Evolutionary conservation across 768 basidiomycete species (phyloP).

Genomic region (Lentinula lateritia): DNA sequence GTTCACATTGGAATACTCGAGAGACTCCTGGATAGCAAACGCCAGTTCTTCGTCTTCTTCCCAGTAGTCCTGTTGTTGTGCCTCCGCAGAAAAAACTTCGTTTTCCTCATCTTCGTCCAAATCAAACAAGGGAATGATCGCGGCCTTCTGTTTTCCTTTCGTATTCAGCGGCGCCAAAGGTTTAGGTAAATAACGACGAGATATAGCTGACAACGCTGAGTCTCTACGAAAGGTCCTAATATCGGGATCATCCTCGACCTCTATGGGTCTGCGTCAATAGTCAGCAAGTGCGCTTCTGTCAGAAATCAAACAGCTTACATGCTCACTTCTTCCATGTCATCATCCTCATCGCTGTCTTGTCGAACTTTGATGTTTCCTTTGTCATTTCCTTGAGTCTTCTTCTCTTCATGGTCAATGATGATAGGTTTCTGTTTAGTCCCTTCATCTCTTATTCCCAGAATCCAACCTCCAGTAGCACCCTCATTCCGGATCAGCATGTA

Average conservation of each 20-base stretch:
- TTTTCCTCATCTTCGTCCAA: constrained; percentile 41
- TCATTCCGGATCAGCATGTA: constrained; percentile 95
- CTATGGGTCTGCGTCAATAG: constrained; percentile 24
- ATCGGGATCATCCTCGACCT: constrained; percentile 47
- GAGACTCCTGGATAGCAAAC: constrained; percentile 57
- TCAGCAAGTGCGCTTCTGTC: background rate
- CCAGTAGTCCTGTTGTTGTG: constrained; percentile 10
- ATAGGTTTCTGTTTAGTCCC: constrained; percentile 86
- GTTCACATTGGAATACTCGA: constrained; percentile 28
- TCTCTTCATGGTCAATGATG: constrained; percentile 65
- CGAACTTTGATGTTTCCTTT: constrained; percentile 43
- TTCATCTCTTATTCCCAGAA: constrained; percentile 84
- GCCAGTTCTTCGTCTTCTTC: constrained; percentile 47
- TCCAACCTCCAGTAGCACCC: constrained; percentile 86
- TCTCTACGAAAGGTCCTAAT: constrained; percentile 55
- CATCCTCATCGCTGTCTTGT: constrained; percentile 43
- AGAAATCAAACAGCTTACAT: constrained; percentile 40
- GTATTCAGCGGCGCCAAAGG: constrained; percentile 24
- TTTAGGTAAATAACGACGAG: constrained; percentile 39
- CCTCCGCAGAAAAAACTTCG: background rate
- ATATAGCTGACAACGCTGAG: constrained; percentile 58
- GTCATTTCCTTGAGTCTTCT: constrained; percentile 16
- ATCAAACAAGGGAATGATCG: constrained; percentile 47
- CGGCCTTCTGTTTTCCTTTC: constrained; percentile 27
- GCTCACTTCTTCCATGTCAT: constrained; percentile 78